Base-by-base conservation (phyloP, 129 eudicot genomes). In the Scalesia atractyloides region DNA sequence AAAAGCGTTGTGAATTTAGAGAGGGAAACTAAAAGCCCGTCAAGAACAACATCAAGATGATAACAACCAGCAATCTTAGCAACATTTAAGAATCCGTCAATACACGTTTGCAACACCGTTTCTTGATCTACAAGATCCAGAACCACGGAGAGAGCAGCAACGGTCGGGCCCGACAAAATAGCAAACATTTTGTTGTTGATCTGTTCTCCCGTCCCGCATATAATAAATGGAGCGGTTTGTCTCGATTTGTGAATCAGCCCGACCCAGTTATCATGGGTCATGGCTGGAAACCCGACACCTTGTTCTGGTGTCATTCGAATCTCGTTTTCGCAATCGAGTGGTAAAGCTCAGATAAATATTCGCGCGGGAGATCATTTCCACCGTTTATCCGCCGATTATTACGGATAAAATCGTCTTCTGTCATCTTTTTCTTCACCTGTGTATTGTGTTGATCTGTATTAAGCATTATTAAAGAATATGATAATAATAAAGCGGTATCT, bases 351-450 rank as follows among this genome's bases (percentile, higher is more conserved):
- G 86, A 77, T 76, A 91, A 65, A 57, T 66, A 88, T 19, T 91
- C 97, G 9, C 86, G 76, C 1, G 97, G 97, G 15, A 91, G 92
- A 81, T 91, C 95, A 34, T 79, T 70, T 10, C 97, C 97, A 0
- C 86, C 97, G 53, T 91, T 88, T 12, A 91, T 88, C 62, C 75
- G 72, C 43, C 97, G 87, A 57, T 86, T 88, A 79, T 91, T 91
- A 10, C 96, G 82, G 39, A 91, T 88, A 72, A 91, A 91, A 67
- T 88, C 97, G 13, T 91, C 96, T 72, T 86, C 92, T 1, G 86
- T 85, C 97, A 91, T 91, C 82, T 88, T 91, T 62, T 88, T 91
- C 79, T 91, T 91, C 43, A 91, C 97, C 82, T 88, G 95, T 24
- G 87, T 79, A 51, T 91, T 91, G 78, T 91, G 97, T 19, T 80